Conservation (phyloP, 2,329 filamentous ascomycete species). For the Trichoderma sp. region DNA sequence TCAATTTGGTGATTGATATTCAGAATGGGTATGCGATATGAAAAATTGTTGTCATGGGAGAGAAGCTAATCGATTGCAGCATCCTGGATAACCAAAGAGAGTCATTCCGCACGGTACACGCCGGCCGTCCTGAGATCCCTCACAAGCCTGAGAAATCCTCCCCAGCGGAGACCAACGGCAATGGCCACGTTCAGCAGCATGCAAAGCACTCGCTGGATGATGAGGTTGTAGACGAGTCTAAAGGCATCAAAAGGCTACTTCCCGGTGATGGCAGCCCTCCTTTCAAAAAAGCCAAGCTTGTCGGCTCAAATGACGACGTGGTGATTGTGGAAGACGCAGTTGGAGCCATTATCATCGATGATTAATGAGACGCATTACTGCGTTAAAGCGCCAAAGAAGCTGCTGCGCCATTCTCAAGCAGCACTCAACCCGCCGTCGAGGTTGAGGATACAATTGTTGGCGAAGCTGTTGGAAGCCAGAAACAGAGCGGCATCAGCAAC, state of each 20-base stretch:
- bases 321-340: conserved; percentile 54
- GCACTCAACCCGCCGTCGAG: conserved; percentile 82
- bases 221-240: conserved; percentile 30
- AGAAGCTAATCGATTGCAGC: conserved; percentile 36
- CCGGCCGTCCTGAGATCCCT: conserved; percentile 49
- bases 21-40: conserved; percentile 53
- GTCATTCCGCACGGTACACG: conserved; percentile 49
- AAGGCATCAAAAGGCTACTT: conserved; percentile 46
- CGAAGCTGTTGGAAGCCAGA: conserved; percentile 72
- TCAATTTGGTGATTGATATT: conserved; percentile 75
- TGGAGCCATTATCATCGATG: conserved; percentile 66
- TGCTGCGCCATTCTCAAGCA: conserved; percentile 37
- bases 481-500: conserved; percentile 81
- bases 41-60: not conserved
- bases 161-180: conserved; percentile 39
- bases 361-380: conserved; percentile 43
- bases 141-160: conserved; percentile 48
- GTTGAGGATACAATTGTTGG: conserved; percentile 83
- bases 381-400: not conserved
- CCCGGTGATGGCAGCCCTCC: conserved; percentile 42
- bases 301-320: conserved; percentile 34
- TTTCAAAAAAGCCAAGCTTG: conserved; percentile 49
- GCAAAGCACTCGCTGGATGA: conserved; percentile 40
- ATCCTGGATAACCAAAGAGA: conserved; percentile 46
- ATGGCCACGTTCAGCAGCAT: conserved; percentile 36